Evolutionary conservation across 108 stramenopile genomes (phyloP), one percentile per base, ranked within the genome.

Genomic region (Heterococcus sp.): DNA sequence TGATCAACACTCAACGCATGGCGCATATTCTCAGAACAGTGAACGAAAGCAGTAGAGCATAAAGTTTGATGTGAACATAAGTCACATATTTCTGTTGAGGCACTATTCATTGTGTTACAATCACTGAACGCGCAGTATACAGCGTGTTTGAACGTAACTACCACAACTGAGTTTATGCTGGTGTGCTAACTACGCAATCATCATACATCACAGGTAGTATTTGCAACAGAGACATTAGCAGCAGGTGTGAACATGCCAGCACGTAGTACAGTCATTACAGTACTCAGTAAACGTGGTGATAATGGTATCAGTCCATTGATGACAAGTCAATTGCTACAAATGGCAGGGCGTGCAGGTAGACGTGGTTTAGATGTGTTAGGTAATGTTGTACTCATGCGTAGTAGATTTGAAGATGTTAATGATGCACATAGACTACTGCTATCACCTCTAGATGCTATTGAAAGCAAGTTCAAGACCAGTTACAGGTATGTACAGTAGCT

Each of bases 181-280:
- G 26, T 63, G 21, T 63, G 58, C 58, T 26, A 26, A 21, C 26
- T 21, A 26, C 26, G 26, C 26, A 26, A 26, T 63, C 58, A 63
- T 26, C 26, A 26, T 63, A 26, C 58, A 26, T 63, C 26, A 63
- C 76, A 79, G 84, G 84, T 88, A 21, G 91, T 95, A 0, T 97
- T 97, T 76, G 95, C 95, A 0, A 97, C 96, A 0, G 96, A 97
- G 76, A 97, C 96, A 1, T 78, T 97, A 32, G 95, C 95, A 3
- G 96, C 96, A n/a, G 96, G 96, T 2, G 92, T 96, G 38, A 95
- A 94, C 73, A 90, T 92, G 91, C 90, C 90, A 0, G 92, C 92
- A 1, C 77, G 94, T 67, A 89, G 93, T 32, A 95, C 96, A 3
- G 93, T 94, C 14, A 91, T 97, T 27, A 92, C 93, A 32, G 82